Percentiles rank a stretch among this genome's conserved stretches.
phyloP scores from a whole-genome alignment of 352 stramenopile genomes.

The Aphanomyces stellatus region DNA sequence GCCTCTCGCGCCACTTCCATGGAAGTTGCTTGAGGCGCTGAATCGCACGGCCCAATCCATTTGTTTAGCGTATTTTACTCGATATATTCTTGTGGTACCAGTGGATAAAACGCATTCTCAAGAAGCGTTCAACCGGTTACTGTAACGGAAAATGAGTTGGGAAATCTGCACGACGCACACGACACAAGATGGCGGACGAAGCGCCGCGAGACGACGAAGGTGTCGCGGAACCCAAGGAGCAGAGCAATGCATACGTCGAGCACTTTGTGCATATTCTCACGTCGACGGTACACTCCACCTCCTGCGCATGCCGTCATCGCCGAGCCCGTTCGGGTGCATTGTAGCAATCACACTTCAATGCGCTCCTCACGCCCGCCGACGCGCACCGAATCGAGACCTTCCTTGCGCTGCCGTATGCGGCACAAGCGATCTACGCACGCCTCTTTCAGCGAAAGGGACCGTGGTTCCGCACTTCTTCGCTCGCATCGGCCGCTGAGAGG shows the following conservation, averaged over 20 bases:
- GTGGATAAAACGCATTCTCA: too few relatives aligned
- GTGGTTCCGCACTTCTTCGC: conserved; percentile 60
- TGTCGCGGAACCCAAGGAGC: not conserved
- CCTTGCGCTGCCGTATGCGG: conserved; percentile 37
- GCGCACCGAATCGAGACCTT: conserved; percentile 34
- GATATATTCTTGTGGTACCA: too few relatives aligned
- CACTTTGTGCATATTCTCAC: conserved; percentile 3
- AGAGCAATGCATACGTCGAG: conserved; percentile 1
- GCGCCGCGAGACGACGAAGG: not conserved
- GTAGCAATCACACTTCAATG: conserved; percentile 23
- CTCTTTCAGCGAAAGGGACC: conserved; percentile 65
- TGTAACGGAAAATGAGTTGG: too few relatives aligned
- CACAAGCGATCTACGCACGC: conserved; percentile 65
- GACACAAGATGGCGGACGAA: not conserved
- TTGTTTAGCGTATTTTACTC: too few relatives aligned
- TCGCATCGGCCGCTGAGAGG: too few relatives aligned
- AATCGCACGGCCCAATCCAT: too few relatives aligned
- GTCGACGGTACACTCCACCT: not conserved
- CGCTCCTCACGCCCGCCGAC: conserved; percentile 42
- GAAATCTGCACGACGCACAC: too few relatives aligned
- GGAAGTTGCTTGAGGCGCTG: too few relatives aligned
- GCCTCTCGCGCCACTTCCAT: too few relatives aligned
- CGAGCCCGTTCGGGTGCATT: not conserved
- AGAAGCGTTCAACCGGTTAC: too few relatives aligned
- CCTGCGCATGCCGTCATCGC: not conserved